These are phyloP conservation scores for Metschnikowia cerradonensis DNA, from an alignment of 805 yeast genomes.

Conservation along the genomic window DNA sequence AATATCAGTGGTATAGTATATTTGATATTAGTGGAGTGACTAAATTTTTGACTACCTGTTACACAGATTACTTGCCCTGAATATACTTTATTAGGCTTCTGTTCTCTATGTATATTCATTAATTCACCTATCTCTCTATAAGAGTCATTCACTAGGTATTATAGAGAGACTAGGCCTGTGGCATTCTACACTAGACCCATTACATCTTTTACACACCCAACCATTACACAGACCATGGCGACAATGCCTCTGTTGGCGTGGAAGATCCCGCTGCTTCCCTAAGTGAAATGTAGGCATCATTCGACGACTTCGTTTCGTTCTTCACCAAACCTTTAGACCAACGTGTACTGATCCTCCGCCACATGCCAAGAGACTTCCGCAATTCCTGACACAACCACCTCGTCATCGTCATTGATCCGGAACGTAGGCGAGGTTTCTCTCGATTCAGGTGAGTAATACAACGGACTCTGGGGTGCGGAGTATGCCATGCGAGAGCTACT, in stretches of 20 bases:
- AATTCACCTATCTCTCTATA: no score
- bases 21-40: no score
- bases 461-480: slow-evolving; percentile 16
- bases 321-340: slow-evolving; percentile 59
- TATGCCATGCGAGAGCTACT: slow-evolving; percentile 11
- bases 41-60: no score
- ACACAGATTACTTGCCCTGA: no score
- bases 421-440: slow-evolving; percentile 7
- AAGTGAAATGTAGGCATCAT: slow-evolving; percentile 88
- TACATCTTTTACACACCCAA: no score
- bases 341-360: slow-evolving; percentile 13
- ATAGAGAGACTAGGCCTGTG: no score
- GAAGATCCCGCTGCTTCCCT: slow-evolving; percentile 71
- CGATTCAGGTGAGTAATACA: slow-evolving; percentile 5
- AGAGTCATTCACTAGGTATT: no score
- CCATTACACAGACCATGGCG: slow-evolving; percentile 30
- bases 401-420: slow-evolving; percentile 1
- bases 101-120: no score
- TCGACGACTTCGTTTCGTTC: slow-evolving; percentile 84
- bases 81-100: no score
- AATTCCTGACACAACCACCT: slow-evolving; percentile 5
- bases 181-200: no score
- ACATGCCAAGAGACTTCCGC: slow-evolving; percentile 4
- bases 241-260: slow-evolving; percentile 45
- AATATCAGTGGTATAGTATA: no score